Conservation (phyloP, 352 stramenopile genomes). For the Phytophthora sp. region DNA sequence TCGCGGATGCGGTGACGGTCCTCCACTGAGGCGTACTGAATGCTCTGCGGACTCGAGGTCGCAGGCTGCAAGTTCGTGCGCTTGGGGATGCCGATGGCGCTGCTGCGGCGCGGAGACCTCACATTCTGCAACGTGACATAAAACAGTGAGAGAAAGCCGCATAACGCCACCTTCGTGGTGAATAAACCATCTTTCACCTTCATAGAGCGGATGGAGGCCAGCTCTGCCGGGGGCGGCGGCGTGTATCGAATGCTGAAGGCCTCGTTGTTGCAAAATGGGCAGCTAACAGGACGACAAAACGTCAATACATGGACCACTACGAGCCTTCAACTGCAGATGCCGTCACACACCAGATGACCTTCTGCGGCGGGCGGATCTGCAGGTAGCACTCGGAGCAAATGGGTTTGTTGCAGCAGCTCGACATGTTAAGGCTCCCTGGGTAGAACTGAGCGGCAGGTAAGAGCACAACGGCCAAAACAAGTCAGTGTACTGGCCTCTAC, state of each 20-base stretch:
- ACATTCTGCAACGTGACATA: conserved; percentile 33
- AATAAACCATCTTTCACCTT: conserved; percentile 30
- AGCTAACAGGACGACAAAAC: conserved; percentile 38
- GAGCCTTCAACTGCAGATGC: background rate
- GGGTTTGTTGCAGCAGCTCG: conserved; percentile 70
- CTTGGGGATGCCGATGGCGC: conserved; percentile 43
- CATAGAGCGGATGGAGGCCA: conserved; percentile 51
- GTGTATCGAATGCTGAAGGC: conserved; percentile 64
- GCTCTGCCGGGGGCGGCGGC: conserved; percentile 47
- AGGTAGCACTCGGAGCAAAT: conserved; percentile 81
- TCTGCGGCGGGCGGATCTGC: conserved; percentile 63
- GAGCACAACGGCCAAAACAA: conserved; percentile 1
- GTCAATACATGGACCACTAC: conserved; percentile 4
- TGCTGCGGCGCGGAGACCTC: conserved; percentile 40
- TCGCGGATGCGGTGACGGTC: conserved; percentile 78
- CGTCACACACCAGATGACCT: conserved; percentile 48
- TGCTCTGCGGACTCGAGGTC: conserved; percentile 14
- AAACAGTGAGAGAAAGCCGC: conserved; percentile 7
- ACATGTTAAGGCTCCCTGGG: conserved; percentile 62
- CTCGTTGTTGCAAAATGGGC: conserved; percentile 83
- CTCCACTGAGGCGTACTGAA: conserved; percentile 75
- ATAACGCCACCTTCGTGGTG: conserved; percentile 3
- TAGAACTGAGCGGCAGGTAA: conserved; percentile 60
- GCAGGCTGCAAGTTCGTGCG: conserved; percentile 19
- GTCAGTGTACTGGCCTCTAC: conserved; percentile 19